Evolutionary conservation across 257 asterid genomes (phyloP).

Genomic region (Solanum lycopersicoides): DNA sequence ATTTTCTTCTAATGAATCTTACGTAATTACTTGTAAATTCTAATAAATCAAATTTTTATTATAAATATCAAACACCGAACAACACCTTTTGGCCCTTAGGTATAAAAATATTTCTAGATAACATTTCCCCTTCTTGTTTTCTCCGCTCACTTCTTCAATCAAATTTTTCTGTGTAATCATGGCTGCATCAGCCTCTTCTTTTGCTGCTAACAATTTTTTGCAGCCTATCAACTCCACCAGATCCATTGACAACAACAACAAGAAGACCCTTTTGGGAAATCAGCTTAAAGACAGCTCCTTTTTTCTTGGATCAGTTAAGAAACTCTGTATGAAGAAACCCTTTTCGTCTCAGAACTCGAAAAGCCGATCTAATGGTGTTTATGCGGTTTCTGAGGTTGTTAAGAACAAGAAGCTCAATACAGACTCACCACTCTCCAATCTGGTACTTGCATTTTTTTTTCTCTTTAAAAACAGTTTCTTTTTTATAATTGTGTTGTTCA

Average conservation of each 20-base stretch:
- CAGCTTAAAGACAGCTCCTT: constrained; percentile 12
- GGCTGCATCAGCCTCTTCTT: constrained; percentile 31
- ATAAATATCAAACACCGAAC: too few species aligned
- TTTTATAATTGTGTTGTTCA: not conserved
- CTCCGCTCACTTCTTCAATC: constrained; percentile 26
- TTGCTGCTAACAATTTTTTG: constrained; percentile 45
- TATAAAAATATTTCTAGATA: too few species aligned
- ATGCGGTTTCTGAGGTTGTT: constrained; percentile 63
- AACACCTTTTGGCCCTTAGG: too few species aligned
- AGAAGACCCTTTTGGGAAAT: constrained; percentile 17
- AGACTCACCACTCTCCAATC: not conserved
- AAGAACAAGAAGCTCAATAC: constrained; percentile 46
- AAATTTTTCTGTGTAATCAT: constrained; percentile 1
- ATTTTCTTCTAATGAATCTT: too few species aligned
- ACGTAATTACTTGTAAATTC: too few species aligned
- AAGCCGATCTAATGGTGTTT: constrained; percentile 39
- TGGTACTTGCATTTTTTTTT: constrained; percentile 24
- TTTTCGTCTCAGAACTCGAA: not conserved
- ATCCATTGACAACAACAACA: constrained; percentile 27
- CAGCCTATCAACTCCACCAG: constrained; percentile 41
- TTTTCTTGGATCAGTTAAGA: constrained; percentile 40
- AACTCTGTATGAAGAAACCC: constrained; percentile 13
- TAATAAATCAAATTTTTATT: too few species aligned
- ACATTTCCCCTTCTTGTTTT: constrained; percentile 17
- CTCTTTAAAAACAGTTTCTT: fast-evolving